Conservation (phyloP, 2,329 filamentous ascomycete species). For the Alternaria ventricosa region DNA sequence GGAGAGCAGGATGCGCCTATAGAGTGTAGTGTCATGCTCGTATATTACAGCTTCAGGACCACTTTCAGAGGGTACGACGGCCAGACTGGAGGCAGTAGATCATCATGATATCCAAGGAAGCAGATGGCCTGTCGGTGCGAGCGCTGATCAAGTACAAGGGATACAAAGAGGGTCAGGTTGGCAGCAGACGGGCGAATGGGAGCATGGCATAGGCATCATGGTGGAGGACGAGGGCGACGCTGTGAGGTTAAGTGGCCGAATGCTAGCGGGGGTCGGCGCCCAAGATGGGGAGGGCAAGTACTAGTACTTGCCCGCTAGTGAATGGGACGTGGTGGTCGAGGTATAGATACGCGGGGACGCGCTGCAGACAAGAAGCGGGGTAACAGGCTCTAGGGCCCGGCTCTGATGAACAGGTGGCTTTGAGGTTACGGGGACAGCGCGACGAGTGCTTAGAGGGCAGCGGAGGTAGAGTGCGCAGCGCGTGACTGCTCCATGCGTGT, state of each 20-base stretch:
- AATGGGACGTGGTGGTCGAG: constrained; percentile 7
- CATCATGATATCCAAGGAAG: constrained; percentile 49
- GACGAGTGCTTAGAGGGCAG: constrained; percentile 34
- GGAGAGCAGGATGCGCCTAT: constrained; percentile 30
- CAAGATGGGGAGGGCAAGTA: constrained; percentile 29
- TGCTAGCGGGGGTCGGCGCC: constrained; percentile 37
- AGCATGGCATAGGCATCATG: constrained; percentile 30
- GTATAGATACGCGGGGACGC: constrained; percentile 38
- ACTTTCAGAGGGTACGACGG: constrained; percentile 40
- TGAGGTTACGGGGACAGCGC: constrained; percentile 40
- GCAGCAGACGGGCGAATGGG: constrained; percentile 45
- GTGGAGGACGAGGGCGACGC: constrained; percentile 42
- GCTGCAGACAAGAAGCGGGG: constrained; percentile 46
- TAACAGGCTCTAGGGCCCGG: constrained; percentile 39
- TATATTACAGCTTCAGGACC: constrained; percentile 37
- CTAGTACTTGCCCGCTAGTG: constrained; percentile 30
- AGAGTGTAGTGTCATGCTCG: constrained; percentile 44
- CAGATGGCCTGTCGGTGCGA: constrained; percentile 41
- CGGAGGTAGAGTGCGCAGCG: constrained; percentile 34
- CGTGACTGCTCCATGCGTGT: constrained; percentile 42
- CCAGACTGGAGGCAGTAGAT: constrained; percentile 43
- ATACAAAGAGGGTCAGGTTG: constrained; percentile 48
- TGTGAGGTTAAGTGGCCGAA: constrained; percentile 39
- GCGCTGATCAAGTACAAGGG: constrained; percentile 50
- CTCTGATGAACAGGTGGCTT: constrained; percentile 47